Base-by-base conservation (phyloP, 176 grass and related monocot species). In the Ampelocalamus luodianensis region DNA sequence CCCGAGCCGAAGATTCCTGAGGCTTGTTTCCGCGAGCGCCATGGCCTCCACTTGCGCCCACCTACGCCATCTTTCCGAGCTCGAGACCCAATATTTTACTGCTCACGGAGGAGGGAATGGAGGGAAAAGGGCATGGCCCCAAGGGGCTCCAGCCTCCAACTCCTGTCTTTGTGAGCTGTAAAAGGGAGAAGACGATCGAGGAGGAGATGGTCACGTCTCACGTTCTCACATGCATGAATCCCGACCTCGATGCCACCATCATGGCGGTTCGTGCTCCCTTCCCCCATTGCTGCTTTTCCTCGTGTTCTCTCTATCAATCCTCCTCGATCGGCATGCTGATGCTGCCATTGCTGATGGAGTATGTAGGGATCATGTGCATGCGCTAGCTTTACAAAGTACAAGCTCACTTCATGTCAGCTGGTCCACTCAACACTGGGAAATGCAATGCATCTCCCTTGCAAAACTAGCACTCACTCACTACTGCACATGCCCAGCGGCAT, bases 121-220 rank as follows among this genome's bases (percentile, higher is more conserved):
- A 43, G 42, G 44, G 44, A 45, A 44, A 62, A 32, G 27, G 40
- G 32, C 37, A 81, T 69, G 64, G 49, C 63, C 48, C 39, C 55
- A 46, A 42, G 60, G 45, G 5, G 11, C 65, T 58, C 72, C 68
- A 16, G 68, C 77, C 71, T 73, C 76, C 81, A 36, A 53, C 53
- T 74, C 17, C 38, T 17, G 40, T 80, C 87, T 90, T 87, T 86
- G 65, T 86, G 78, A 83, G 79, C 83, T 90, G 88, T 83, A 78
- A 90, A 83, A 61, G 67, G 53, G 38, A 27, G 75, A 45, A 27
- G 17, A 5, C 18, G 82, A 84, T 13, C 29, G 46, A 72, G 46
- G 17, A 22, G 64, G 15, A 66, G 84, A 69, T 79, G 85, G 83
- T 85, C 83, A 84, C 60, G 50, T 53, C 50, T 76, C 85, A 58